Conservation (phyloP, 2,329 filamentous ascomycete genomes). For the Exutisphaerella laricina region DNA sequence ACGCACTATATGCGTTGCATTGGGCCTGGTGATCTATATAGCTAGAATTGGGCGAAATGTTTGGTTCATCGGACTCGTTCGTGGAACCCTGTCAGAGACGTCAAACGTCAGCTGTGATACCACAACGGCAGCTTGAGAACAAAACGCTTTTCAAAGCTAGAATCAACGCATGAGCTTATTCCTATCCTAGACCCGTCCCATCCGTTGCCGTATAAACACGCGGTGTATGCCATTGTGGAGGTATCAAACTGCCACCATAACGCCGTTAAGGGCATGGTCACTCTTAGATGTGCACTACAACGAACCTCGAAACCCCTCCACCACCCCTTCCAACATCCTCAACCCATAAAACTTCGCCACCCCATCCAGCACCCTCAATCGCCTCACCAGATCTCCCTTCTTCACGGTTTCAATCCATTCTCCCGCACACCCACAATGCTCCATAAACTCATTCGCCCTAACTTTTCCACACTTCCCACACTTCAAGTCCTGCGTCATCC, state of each 20-base stretch:
- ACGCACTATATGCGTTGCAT: too few species aligned
- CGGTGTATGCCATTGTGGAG: constrained; percentile 17
- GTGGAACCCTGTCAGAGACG: too few species aligned
- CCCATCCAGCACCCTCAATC: constrained; percentile 62
- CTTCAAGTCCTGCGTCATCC: constrained; percentile 85
- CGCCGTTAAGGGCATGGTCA: too few species aligned
- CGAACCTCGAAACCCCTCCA: constrained; percentile 33
- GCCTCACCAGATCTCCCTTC: constrained; percentile 58
- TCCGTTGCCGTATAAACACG: too few species aligned
- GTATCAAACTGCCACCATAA: constrained; percentile 1
- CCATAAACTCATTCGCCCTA: constrained; percentile 87
- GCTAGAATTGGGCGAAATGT: too few species aligned
- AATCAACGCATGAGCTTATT: too few species aligned
- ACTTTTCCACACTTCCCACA: constrained; percentile 65
- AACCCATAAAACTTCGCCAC: constrained; percentile 76
- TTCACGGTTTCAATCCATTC: constrained; percentile 71
- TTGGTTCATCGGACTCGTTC: too few species aligned
- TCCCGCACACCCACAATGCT: constrained; percentile 90
- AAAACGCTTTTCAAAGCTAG: too few species aligned
- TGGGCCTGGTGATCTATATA: too few species aligned
- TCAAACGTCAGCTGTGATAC: too few species aligned
- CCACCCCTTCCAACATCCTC: constrained; percentile 72
- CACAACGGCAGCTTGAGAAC: too few species aligned
- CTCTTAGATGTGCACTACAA: neutral
- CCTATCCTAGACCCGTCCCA: too few species aligned